Base-by-base conservation (phyloP, 768 basidiomycete species). In the Lyophyllum shimeji region DNA sequence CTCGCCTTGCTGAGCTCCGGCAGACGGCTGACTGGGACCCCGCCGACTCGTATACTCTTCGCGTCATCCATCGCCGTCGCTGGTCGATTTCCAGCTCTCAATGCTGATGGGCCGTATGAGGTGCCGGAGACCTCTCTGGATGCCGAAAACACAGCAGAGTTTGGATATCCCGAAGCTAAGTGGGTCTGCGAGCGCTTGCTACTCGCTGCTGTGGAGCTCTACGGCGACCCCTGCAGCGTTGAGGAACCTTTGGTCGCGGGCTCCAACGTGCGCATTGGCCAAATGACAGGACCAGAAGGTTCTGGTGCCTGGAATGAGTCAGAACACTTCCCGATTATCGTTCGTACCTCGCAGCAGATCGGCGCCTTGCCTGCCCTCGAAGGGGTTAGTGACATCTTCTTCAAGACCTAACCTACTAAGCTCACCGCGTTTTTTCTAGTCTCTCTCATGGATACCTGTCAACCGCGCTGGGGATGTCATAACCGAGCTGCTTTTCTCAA, bases 131-230 rank as follows among this genome's bases (percentile, higher is more conserved):
- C 46, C 12, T 56, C 62, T n/a, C 60, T 74, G 18, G 67, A 65
- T 21, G 67, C 72, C 5, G 53, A 42, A 1, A 62, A 65, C 29
- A 63, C 65, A 5, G 63, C 65, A 9, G 60, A 66, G 29, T 66
- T 70, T 39, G 71, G 71, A 12, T 72, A 72, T 49, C 65, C 69
- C 3, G 70, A 72, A 60, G 68, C 70, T n/a, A 76, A 76, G 54
- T 75, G 71, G 71, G 72, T 75, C 11, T 71, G 71, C 37, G 74
- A 76, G 52, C 57, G 64, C 21, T 52, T 75, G 7, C 43, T 75
- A 17, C 40, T 63, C 48, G 55, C 56, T 8, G 73, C 72, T 6
- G 60, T 61, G 2, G 66, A 70, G 56, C 46, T 70, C 13, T 70
- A 69, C 50, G 70, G 68, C 18, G 59, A 52, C 15, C 52, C 60